Conservation (phyloP, 83 land plant species). For the Thuja plicata region DNA sequence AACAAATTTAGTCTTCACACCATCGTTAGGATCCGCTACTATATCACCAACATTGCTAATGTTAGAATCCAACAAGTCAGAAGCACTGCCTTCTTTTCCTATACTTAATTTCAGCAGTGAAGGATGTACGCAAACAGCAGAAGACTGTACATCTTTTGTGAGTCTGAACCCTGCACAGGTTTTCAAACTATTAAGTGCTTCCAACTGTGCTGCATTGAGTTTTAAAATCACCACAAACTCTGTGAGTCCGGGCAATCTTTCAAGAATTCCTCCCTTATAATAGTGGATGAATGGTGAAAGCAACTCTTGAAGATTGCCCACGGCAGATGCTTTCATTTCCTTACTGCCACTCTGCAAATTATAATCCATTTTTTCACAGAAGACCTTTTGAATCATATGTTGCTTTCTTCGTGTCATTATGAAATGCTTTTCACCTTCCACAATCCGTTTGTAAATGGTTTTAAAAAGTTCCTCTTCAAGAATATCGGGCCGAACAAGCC, state of each 20-base stretch:
- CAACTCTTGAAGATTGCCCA: conserved; percentile 66
- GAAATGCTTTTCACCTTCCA: conserved; percentile 26
- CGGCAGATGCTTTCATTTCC: conserved; percentile 40
- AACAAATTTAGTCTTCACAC: conserved; percentile 31
- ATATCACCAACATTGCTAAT: conserved; percentile 2
- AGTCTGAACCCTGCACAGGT: neutral
- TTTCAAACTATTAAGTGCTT: conserved; percentile 19
- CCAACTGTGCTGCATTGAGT: conserved; percentile 28
- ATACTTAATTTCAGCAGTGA: conserved; percentile 21
- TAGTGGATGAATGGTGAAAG: conserved; percentile 43
- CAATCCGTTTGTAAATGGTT: conserved; percentile 28
- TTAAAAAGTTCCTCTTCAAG: conserved; percentile 34
- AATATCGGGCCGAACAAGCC: conserved; percentile 70
- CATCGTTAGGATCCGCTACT: conserved; percentile 17
- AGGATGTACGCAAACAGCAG: conserved; percentile 50
- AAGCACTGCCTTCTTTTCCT: neutral
- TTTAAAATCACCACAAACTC: conserved; percentile 37
- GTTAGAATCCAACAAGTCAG: neutral
- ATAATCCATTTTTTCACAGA: conserved; percentile 55
- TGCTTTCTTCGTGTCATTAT: conserved; percentile 28
- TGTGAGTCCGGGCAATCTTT: conserved; percentile 50
- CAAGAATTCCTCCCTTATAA: conserved; percentile 47
- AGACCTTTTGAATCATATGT: conserved; percentile 15
- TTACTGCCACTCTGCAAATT: conserved; percentile 42
- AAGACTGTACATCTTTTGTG: conserved; percentile 7